Evolutionary conservation across 2,329 filamentous ascomycete species (phyloP), one percentile per base, ranked within the genome.

Genomic region (Cordyceps militaris): DNA sequence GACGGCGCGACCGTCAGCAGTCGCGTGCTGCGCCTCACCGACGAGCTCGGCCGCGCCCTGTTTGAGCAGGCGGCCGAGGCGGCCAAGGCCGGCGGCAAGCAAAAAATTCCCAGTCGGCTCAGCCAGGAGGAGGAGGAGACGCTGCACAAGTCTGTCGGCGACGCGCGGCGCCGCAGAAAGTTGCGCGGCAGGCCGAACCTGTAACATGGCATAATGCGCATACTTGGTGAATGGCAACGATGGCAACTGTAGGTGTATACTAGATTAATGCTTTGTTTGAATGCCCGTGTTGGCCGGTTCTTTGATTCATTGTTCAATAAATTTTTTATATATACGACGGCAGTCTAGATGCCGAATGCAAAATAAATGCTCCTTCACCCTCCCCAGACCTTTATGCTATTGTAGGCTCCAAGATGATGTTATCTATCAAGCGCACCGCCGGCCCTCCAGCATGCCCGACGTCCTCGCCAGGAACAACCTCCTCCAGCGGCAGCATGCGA

Each of bases 1-100:
- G 94, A 99, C 70, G 92, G 92, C 13, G 89, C 87, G 1, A 96
- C 91, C 0, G 92, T 97, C 3, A 88, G 87, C 64, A 88, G 82
- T 13, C 80, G 94, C 21, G 93, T 99, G 11, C 72, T 97, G 38
- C 76, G 79, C 7, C 78, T 97, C 63, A 87, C 88, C 9, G 91
- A 96, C 66, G 71, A 80, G 48, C 79, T 96, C 10, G 92, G 91
- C 0, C 72, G 76, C 54, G 78, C 79, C 59, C 70, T 97, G 21
- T 97, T 89, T 71, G 80, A 79, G 40, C 79, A 81, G 57, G 79
- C 77, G 1, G 69, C 73, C 19, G 72, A 70, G 44, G 73, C 67
- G 6, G 73, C 74, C 2, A 66, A 63, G 23, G 65, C 60, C 2
- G 54, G n/a, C n/a, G n/a, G 69, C 6, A 74, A 72, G 57, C 69